Conservation (phyloP, 2,329 filamentous ascomycete genomes). For the Penicillium janthinellum region DNA sequence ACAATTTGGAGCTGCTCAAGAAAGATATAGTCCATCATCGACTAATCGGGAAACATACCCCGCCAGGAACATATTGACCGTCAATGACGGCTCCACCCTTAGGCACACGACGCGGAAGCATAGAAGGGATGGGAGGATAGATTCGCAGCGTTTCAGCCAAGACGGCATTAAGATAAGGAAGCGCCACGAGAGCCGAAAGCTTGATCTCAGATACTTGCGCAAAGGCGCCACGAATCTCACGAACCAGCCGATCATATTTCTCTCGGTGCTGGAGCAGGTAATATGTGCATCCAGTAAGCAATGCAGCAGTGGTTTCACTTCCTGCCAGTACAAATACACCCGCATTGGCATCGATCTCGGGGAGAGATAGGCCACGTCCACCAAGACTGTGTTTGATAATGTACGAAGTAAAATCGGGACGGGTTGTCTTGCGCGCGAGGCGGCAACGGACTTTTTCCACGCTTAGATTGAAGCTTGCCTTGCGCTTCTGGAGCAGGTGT, state of each 20-base stretch:
- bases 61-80: neutral
- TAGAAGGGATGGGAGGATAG: neutral
- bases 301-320: conserved; percentile 30
- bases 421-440: neutral
- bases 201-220: neutral
- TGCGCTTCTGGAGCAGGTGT: neutral
- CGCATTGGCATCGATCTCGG: conserved; percentile 29
- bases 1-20: neutral
- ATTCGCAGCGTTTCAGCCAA: neutral
- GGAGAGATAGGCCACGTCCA: conserved; percentile 15
- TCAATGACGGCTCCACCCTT: neutral
- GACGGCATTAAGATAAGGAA: neutral
- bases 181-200: neutral
- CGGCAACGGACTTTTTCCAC: neutral
- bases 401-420: neutral
- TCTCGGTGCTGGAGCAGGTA: neutral
- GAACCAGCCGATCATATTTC: neutral
- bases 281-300: conserved; percentile 25
- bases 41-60: neutral
- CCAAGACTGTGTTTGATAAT: conserved; percentile 19
- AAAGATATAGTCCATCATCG: conserved; percentile 8
- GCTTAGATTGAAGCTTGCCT: neutral
- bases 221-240: neutral
- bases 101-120: neutral
- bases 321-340: conserved; percentile 29